These are phyloP conservation scores for Flammula alnicola DNA, from an alignment of 1,284 basidiomycete genomes.

Conservation along the genomic window DNA sequence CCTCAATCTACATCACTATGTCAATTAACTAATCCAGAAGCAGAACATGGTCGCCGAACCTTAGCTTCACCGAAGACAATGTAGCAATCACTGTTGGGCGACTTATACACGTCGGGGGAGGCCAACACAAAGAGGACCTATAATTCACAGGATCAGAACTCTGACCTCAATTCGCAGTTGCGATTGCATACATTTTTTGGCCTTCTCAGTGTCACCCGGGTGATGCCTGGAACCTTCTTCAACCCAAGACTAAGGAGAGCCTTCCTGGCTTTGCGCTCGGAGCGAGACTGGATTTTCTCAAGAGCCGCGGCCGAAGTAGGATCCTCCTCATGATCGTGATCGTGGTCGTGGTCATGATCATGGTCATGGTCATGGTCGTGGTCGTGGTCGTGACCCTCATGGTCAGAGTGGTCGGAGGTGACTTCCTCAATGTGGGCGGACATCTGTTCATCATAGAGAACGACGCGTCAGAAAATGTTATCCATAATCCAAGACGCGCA, in stretches of 20 bases:
- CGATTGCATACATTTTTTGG: slow-evolving; percentile 84
- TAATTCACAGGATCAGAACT: neutral
- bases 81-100: slow-evolving; percentile 96
- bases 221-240: slow-evolving; percentile 92
- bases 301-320: slow-evolving; percentile 84
- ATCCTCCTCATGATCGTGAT: slow-evolving; percentile 72
- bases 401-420: slow-evolving; percentile 74
- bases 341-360: slow-evolving; percentile 55
- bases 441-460: slow-evolving; percentile 51
- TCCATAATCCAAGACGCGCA: slow-evolving; percentile 23
- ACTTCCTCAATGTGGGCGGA: slow-evolving; percentile 86
- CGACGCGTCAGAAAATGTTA: slow-evolving; percentile 27
- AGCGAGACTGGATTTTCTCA: slow-evolving; percentile 91
- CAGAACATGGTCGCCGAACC: slow-evolving; percentile 40
- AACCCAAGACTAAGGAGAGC: slow-evolving; percentile 86
- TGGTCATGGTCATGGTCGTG: too few relatives aligned
- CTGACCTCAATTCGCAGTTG: neutral
- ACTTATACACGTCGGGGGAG: slow-evolving; percentile 97
- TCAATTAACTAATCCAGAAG: neutral
- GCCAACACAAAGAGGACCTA: slow-evolving; percentile 93
- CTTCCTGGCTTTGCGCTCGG: slow-evolving; percentile 92
- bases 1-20: slow-evolving; percentile 70
- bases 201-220: slow-evolving; percentile 92
- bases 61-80: slow-evolving; percentile 99
- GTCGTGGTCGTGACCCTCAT: slow-evolving; percentile 62